Base-by-base conservation (phyloP, 2,329 filamentous ascomycete genomes). In the Penicillium thymicola region DNA sequence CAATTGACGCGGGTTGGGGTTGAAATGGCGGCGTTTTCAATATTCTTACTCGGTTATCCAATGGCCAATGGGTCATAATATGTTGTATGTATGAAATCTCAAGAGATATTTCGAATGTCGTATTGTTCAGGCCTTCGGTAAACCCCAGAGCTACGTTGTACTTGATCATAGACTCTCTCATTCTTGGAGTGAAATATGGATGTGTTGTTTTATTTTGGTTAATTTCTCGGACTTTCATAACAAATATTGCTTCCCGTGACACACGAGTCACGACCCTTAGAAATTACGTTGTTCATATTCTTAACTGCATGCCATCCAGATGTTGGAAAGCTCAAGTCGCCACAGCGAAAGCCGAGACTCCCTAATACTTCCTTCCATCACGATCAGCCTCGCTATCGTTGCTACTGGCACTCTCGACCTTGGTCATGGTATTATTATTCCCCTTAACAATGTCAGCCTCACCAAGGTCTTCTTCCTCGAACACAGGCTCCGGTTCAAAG, bases 401-500 rank as follows among this genome's bases (percentile, higher is more conserved):
- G 50, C 76, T 81, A 74, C 59, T 87, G 82, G 54, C 76, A 70
- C 49, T 85, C 16, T 64, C 60, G 32, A 64, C 45, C 37, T 70
- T 68, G n/a, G 51, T 65, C 36, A 65, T 59, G 3, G 51, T 42
- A 27, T 41, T 49, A 23, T 58, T 65, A 47, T 64, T 59, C 4
- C 9, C 43, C 14, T 21, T 43, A 8, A 36, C 79, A 50, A 85
- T 83, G 28, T 79, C 78, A 50, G 76, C 68, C 18, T 87, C 82
- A 30, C 90, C 91, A 70, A 95, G 90, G 57, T 94, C 61, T 53
- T 85, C 83, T 76, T 97, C 92, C 74, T 97, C 92, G 65, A 96
- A 96, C 70, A 96, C 89, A 40, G 92, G 92, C 70, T 97, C 93
- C 18, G 85, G 82, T 67, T 97, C 94, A 72, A 91, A 83, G 66